Percentiles rank a stretch among this genome's conserved stretches.
These are phyloP conservation scores for Ceratocystis colombiana DNA, from an alignment of 2,329 filamentous ascomycete species.

Conservation along the genomic window DNA sequence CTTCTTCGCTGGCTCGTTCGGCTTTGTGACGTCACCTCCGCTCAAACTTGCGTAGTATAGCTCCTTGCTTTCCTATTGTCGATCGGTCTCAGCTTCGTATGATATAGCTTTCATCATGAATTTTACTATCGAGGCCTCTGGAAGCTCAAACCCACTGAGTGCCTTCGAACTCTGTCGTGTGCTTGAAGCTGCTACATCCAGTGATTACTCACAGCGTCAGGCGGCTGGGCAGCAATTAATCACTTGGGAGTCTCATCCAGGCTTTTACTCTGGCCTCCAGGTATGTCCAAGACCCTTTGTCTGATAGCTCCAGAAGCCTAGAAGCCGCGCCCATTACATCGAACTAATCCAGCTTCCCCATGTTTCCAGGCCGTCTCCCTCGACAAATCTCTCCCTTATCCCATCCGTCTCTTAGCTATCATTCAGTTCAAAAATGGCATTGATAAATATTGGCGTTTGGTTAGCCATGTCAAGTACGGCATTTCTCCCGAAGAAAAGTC, in stretches of 20 bases:
- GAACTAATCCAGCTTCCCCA: conserved; percentile 10
- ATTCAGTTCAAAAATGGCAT: conserved; percentile 96
- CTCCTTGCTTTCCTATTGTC: not conserved
- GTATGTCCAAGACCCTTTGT: conserved; percentile 34
- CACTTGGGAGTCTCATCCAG: conserved; percentile 56
- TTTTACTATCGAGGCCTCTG: conserved; percentile 66
- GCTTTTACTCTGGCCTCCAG: conserved; percentile 61
- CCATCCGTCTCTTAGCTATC: conserved; percentile 78
- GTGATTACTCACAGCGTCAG: conserved; percentile 53
- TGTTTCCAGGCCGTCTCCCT: conserved; percentile 60
- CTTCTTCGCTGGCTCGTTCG: not conserved
- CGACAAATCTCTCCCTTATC: conserved; percentile 62
- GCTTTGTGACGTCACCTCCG: not conserved
- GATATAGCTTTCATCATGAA: conserved; percentile 42
- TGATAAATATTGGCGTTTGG: conserved; percentile 79
- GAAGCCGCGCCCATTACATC: conserved; percentile 16
- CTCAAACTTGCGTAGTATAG: not conserved
- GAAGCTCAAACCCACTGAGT: conserved; percentile 64
- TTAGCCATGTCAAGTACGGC: conserved; percentile 50
- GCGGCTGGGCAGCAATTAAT: conserved; percentile 60
- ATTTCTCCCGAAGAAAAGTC: conserved; percentile 66
- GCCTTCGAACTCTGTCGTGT: conserved; percentile 54
- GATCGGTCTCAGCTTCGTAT: not conserved
- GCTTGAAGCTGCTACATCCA: conserved; percentile 53
- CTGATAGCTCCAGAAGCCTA: not conserved